Evolutionary conservation across 495 filamentous ascomycete genomes (phyloP).

Genomic region (Ascodesmis nigricans): DNA sequence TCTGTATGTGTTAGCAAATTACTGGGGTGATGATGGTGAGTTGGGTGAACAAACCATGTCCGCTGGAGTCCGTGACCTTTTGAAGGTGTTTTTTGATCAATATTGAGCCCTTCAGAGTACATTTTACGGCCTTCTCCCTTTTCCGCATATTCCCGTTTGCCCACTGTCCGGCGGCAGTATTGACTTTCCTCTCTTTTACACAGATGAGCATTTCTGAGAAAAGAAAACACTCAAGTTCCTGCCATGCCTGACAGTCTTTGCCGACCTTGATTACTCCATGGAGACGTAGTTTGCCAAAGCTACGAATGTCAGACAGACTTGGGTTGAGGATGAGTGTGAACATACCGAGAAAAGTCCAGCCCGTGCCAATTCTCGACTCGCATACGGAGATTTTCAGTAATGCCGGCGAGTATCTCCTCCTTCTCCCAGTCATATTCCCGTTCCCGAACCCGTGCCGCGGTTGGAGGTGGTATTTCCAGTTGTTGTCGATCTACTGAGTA

Average conservation of each 20-base stretch:
- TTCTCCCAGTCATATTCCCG: slow-evolving; percentile 16
- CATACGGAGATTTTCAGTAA: slow-evolving; percentile 64
- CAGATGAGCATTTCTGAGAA: slow-evolving; percentile 99
- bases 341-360: slow-evolving; percentile 72
- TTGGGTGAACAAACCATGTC: slow-evolving; percentile 25
- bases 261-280: slow-evolving; percentile 85
- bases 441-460: slow-evolving; percentile 20
- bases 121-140: slow-evolving; percentile 43
- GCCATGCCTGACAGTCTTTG: slow-evolving; percentile 93
- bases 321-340: slow-evolving; percentile 1
- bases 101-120: slow-evolving; percentile 90
- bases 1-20: no score
- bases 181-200: slow-evolving; percentile 80
- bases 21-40: background rate
- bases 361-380: slow-evolving; percentile 98
- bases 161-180: slow-evolving; percentile 34
- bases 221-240: slow-evolving; percentile 91
- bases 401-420: slow-evolving; percentile 49
- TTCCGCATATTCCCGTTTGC: slow-evolving; percentile 33
- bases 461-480: no score
- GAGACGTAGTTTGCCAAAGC: slow-evolving; percentile 81
- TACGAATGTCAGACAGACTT: slow-evolving; percentile 20
- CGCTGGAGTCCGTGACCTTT: slow-evolving; percentile 47
- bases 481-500: slow-evolving; percentile 19
- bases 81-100: slow-evolving; percentile 96